Evolutionary conservation across 305 asterid genomes (phyloP).

Genomic region (Rubia balearica): DNA sequence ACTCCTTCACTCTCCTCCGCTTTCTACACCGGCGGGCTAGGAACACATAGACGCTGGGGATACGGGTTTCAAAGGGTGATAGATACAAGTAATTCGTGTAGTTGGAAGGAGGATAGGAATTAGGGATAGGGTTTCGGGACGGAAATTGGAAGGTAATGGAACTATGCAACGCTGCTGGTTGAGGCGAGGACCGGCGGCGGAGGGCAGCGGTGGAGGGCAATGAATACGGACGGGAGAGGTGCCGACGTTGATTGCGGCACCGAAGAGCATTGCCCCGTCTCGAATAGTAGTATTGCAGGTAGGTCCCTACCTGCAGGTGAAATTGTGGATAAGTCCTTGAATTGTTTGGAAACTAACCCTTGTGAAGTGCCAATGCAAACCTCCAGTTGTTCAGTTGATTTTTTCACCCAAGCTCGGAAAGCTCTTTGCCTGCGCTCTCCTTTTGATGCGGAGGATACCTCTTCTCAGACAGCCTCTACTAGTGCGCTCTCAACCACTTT

Average conservation of each 20-base stretch:
- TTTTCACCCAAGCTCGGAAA: constrained; percentile 69
- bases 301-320: constrained; percentile 14
- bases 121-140: constrained; percentile 21
- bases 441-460: constrained; percentile 51
- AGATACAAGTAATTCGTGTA: background rate
- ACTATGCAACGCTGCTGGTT: constrained; percentile 37
- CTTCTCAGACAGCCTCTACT: constrained; percentile 37
- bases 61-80: background rate
- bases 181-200: constrained; percentile 56
- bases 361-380: constrained; percentile 34
- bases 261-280: constrained; percentile 45
- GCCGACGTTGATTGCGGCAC: constrained; percentile 28
- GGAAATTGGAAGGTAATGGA: constrained; percentile 29
- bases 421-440: constrained; percentile 68
- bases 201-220: constrained; percentile 53
- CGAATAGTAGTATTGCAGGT: constrained; percentile 14
- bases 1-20: background rate
- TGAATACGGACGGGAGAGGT: constrained; percentile 51
- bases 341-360: constrained; percentile 32
- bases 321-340: constrained; percentile 62
- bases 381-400: constrained; percentile 35
- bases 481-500: constrained; percentile 13
- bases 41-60: background rate
- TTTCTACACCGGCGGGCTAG: constrained; percentile 9
- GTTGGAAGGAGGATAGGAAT: constrained; percentile 2